Evolutionary conservation across 1,284 basidiomycete species (phyloP).

Genomic region (Volvariella volvacea): DNA sequence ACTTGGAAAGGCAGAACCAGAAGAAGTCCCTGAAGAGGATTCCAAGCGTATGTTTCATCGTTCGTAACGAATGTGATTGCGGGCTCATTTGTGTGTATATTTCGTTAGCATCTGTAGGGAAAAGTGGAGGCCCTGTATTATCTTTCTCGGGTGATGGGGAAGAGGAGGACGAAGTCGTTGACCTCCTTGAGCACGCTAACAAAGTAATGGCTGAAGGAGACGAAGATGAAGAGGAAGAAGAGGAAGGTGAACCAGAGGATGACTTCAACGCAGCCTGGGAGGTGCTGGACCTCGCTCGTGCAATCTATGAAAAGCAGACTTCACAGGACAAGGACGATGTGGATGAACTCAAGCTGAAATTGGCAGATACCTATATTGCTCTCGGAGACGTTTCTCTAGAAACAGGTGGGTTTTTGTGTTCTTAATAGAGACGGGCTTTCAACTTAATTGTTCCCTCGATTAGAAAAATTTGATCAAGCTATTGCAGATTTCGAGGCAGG

Average conservation of each 20-base stretch:
- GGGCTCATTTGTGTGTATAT: neutral
- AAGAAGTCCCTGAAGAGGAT: constrained; percentile 54
- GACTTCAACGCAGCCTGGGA: constrained; percentile 96
- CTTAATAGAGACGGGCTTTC: too few relatives aligned
- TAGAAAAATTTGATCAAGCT: constrained; percentile 92
- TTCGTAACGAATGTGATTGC: neutral
- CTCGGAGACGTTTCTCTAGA: constrained; percentile 87
- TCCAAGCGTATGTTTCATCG: constrained; percentile 29
- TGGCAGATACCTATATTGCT: constrained; percentile 80
- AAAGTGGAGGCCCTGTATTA: constrained; percentile 46
- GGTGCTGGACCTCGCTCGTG: constrained; percentile 80
- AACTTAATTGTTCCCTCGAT: too few relatives aligned
- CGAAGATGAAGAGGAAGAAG: constrained; percentile 47
- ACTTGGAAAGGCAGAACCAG: constrained; percentile 76
- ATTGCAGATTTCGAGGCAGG: constrained; percentile 77
- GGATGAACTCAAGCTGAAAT: constrained; percentile 60
- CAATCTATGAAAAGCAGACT: constrained; percentile 69
- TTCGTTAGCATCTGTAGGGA: constrained; percentile 11
- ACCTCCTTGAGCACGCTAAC: constrained; percentile 53
- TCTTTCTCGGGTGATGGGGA: constrained; percentile 75
- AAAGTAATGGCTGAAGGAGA: constrained; percentile 35
- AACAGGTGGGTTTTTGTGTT: constrained; percentile 67
- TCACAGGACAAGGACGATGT: constrained; percentile 29
- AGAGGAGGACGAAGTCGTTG: constrained; percentile 43
- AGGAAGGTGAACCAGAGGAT: constrained; percentile 76